Conservation (phyloP, 1,139 yeast genomes). For the Protomyces macrosporus region DNA sequence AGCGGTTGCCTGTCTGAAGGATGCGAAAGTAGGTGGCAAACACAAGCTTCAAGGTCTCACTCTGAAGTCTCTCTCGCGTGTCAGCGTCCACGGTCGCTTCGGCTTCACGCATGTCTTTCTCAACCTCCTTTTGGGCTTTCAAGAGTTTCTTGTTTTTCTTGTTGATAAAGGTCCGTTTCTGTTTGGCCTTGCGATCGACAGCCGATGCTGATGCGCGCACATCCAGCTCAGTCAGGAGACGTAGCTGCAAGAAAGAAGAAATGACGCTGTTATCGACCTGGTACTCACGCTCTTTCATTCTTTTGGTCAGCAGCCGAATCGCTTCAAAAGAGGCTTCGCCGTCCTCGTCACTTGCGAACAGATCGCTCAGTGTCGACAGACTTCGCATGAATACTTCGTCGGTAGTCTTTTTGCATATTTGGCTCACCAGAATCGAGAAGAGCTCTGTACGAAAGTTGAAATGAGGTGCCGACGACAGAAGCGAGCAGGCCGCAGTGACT, state of each 20-base stretch:
- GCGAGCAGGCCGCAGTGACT: conserved; percentile 72
- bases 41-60: conserved; percentile 70
- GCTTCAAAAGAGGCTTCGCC: conserved; percentile 79
- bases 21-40: conserved; percentile 72
- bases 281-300: conserved; percentile 67
- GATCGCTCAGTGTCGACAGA: conserved; percentile 57
- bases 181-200: conserved; percentile 49
- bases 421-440: conserved; percentile 58
- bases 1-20: conserved; percentile 56
- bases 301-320: conserved; percentile 59
- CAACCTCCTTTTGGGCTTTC: conserved; percentile 80
- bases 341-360: conserved; percentile 63
- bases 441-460: conserved; percentile 78
- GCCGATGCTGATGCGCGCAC: conserved; percentile 56
- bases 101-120: conserved; percentile 80
- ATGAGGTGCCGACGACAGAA: conserved; percentile 61
- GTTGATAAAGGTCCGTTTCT: conserved; percentile 80
- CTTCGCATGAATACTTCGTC: conserved; percentile 54
- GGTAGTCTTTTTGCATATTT: conserved; percentile 50
- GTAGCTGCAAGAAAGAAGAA: conserved; percentile 64
- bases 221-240: conserved; percentile 66
- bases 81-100: conserved; percentile 82
- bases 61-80: conserved; percentile 78
- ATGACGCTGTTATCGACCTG: conserved; percentile 80
- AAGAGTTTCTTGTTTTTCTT: conserved; percentile 76